Conservation (phyloP, 768 basidiomycete species). For the Neoboletus brunneissimus region DNA sequence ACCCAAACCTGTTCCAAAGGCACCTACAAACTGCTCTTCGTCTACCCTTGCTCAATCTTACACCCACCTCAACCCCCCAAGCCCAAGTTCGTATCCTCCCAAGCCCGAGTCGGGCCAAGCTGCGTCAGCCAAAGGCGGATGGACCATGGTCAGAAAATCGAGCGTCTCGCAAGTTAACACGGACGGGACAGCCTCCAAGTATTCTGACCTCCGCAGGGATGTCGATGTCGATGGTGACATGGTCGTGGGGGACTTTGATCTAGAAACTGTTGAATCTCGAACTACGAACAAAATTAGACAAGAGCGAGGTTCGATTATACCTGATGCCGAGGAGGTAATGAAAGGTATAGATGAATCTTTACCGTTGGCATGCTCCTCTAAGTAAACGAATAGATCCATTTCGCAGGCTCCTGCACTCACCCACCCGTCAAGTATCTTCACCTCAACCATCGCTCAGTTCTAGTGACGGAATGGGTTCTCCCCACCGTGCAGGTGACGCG, state of each 20-base stretch:
- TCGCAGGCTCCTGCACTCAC: slow-evolving; percentile 46
- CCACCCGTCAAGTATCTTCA: not conserved
- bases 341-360: slow-evolving; percentile 50
- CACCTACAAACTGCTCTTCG: slow-evolving; percentile 49
- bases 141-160: slow-evolving; percentile 69
- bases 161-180: slow-evolving; percentile 26
- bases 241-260: slow-evolving; percentile 73
- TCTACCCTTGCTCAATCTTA: slow-evolving; percentile 77
- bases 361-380: slow-evolving; percentile 24
- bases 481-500: slow-evolving; percentile 32
- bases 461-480: slow-evolving; percentile 6
- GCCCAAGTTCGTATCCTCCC: slow-evolving; percentile 72
- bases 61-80: slow-evolving; percentile 73
- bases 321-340: slow-evolving; percentile 72
- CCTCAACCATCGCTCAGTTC: slow-evolving; percentile 5
- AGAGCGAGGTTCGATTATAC: slow-evolving; percentile 51
- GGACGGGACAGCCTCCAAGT: slow-evolving; percentile 24
- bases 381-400: slow-evolving; percentile 53
- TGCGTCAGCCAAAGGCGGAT: slow-evolving; percentile 54
- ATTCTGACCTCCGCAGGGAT: slow-evolving; percentile 39
- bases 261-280: slow-evolving; percentile 42
- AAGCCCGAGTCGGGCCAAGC: slow-evolving; percentile 42
- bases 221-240: slow-evolving; percentile 73
- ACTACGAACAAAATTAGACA: slow-evolving; percentile 41
- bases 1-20: slow-evolving; percentile 56